These are phyloP conservation scores for Mucuna pruriens DNA, from an alignment of 306 rosid genomes.

Conservation along the genomic window DNA sequence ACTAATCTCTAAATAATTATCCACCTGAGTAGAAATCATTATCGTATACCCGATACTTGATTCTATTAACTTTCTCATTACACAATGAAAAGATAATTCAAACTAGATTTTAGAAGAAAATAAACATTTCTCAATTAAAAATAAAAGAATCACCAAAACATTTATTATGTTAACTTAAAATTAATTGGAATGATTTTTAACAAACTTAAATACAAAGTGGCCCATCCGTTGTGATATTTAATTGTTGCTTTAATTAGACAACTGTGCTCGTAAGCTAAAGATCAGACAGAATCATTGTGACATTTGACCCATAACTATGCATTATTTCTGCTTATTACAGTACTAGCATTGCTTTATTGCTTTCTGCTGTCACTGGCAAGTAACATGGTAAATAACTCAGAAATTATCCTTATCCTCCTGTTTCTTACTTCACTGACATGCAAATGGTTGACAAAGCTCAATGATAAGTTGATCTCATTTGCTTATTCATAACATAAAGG, in stretches of 20 bases:
- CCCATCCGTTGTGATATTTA: not conserved
- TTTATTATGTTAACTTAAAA: not conserved
- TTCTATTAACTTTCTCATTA: too few species aligned
- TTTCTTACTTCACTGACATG: constrained; percentile 18
- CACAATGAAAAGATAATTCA: too few species aligned
- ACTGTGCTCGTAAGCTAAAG: not conserved
- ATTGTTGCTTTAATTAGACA: constrained; percentile 17
- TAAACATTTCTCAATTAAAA: too few species aligned
- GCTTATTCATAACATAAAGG: not conserved
- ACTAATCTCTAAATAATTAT: too few species aligned
- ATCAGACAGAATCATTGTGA: constrained; percentile 14
- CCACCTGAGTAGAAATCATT: too few species aligned
- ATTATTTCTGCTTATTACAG: not conserved
- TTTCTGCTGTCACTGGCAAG: not conserved
- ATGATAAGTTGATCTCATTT: not conserved
- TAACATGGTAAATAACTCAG: not conserved
- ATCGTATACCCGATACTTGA: too few species aligned
- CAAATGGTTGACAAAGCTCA: too few species aligned
- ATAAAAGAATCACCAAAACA: not conserved
- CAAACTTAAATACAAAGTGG: not conserved
- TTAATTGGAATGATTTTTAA: not conserved
- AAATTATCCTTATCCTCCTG: not conserved
- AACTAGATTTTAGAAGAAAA: too few species aligned
- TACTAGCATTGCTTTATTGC: not conserved
- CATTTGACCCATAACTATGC: constrained; percentile 28